A percentile compares a stretch with the other conserved stretches of the same genome.
These are phyloP conservation scores for Cryphonectria carpinicola DNA, from an alignment of 2,329 filamentous ascomycete species.

Conservation along the genomic window DNA sequence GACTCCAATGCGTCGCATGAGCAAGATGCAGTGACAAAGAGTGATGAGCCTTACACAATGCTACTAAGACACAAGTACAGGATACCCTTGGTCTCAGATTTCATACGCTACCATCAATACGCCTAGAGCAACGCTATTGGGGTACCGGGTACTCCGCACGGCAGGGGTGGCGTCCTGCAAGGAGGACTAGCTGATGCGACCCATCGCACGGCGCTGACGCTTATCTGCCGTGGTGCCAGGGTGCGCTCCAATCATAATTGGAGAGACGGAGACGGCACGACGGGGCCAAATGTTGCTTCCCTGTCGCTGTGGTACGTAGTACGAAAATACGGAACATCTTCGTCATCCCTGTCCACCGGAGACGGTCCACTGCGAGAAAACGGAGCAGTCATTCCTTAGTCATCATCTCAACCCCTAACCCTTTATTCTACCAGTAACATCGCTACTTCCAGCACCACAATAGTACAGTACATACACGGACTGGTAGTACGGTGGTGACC, in stretches of 20 bases:
- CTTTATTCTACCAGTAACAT: neutral
- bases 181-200: constrained; percentile 11
- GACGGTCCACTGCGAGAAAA: neutral
- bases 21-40: neutral
- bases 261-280: neutral
- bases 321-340: neutral
- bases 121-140: neutral
- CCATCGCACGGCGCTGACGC: constrained; percentile 7
- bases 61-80: neutral
- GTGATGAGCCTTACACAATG: neutral
- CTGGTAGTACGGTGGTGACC: neutral
- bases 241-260: neutral
- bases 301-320: neutral
- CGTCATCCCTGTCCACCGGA: neutral
- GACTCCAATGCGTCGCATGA: neutral
- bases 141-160: constrained; percentile 9
- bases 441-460: neutral
- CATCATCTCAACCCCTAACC: neutral
- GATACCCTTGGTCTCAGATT: neutral
- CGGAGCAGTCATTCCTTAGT: neutral
- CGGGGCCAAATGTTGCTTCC: neutral
- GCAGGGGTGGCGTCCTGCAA: constrained; percentile 7
- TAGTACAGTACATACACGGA: neutral
- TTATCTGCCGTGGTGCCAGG: constrained; percentile 1
- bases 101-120: neutral